Conservation (phyloP, 2,329 filamentous ascomycete genomes). For the Epichloe uncinata region DNA sequence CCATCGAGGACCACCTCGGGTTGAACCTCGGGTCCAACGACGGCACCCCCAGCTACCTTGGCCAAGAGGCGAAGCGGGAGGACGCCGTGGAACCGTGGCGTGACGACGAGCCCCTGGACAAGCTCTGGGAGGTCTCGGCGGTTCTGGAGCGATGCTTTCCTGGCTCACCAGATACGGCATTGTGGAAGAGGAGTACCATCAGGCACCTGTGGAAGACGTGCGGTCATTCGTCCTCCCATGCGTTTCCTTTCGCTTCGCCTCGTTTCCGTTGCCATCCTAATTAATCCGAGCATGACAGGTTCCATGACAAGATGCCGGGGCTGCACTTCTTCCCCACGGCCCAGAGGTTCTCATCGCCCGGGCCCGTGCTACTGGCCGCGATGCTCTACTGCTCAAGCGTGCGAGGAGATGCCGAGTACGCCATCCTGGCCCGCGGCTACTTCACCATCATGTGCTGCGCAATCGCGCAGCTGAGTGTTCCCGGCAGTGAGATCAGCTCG, state of each 20-base stretch:
- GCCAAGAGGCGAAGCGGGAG: background rate
- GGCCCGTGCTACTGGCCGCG: constrained; percentile 27
- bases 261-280: background rate
- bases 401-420: constrained; percentile 19
- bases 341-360: constrained; percentile 27
- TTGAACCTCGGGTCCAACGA: background rate
- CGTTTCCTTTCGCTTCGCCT: too few relatives aligned
- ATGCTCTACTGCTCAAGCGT: constrained; percentile 30
- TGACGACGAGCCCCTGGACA: constrained; percentile 2
- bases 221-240: background rate
- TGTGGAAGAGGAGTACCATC: constrained; percentile 2
- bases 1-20: constrained; percentile 3
- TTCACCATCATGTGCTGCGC: constrained; percentile 24
- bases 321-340: constrained; percentile 31
- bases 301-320: constrained; percentile 30
- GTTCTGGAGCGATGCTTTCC: constrained; percentile 1
- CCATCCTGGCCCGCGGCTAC: constrained; percentile 23
- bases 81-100: constrained; percentile 1
- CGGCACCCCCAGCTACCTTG: background rate
- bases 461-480: constrained; percentile 27
- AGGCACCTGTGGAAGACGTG: constrained; percentile 4
- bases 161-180: background rate
- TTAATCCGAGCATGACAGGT: constrained; percentile 13
- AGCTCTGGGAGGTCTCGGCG: constrained; percentile 2
- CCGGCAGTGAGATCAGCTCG: constrained; percentile 16